Percentiles rank a stretch among this genome's conserved stretches.
These are phyloP conservation scores for Podaxis sp. DNA, from an alignment of 768 basidiomycete species.

Conservation along the genomic window DNA sequence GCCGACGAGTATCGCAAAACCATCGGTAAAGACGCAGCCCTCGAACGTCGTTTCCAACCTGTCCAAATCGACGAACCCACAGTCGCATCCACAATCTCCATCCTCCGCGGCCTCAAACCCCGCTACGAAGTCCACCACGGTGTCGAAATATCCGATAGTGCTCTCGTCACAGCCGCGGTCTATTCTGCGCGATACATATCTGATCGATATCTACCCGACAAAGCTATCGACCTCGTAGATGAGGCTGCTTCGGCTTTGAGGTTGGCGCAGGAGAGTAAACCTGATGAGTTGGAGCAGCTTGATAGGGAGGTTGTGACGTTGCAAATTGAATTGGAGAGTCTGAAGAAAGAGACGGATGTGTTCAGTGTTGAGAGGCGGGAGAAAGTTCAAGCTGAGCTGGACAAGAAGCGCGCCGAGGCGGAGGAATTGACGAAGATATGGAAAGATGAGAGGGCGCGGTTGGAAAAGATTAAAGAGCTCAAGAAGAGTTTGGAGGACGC, in stretches of 20 bases:
- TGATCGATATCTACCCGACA: constrained; percentile 86
- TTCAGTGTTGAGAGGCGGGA: constrained; percentile 74
- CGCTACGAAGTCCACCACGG: constrained; percentile 92
- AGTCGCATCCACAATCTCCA: constrained; percentile 80
- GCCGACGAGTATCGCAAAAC: constrained; percentile 90
- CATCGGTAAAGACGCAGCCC: constrained; percentile 88
- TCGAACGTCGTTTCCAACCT: constrained; percentile 90
- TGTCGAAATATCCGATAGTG: constrained; percentile 86
- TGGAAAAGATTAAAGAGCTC: constrained; percentile 68
- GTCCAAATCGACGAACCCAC: constrained; percentile 87
- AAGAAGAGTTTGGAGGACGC: constrained; percentile 79
- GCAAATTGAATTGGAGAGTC: constrained; percentile 85
- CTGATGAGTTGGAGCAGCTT: constrained; percentile 78
- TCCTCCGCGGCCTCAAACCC: constrained; percentile 81
- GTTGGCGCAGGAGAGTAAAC: constrained; percentile 86
- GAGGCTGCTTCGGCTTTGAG: constrained; percentile 88
- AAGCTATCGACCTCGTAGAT: constrained; percentile 90
- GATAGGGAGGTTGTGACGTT: constrained; percentile 84
- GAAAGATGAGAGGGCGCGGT: constrained; percentile 71
- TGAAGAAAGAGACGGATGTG: constrained; percentile 85
- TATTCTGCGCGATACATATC: constrained; percentile 85
- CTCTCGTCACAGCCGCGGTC: constrained; percentile 87
- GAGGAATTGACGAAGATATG: constrained; percentile 61
- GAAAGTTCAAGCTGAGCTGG: constrained; percentile 65
- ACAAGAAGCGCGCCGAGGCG: constrained; percentile 61